Conservation (phyloP, 192 early-diverging fungal genomes). For the Gaertneriomyces semiglobifer region DNA sequence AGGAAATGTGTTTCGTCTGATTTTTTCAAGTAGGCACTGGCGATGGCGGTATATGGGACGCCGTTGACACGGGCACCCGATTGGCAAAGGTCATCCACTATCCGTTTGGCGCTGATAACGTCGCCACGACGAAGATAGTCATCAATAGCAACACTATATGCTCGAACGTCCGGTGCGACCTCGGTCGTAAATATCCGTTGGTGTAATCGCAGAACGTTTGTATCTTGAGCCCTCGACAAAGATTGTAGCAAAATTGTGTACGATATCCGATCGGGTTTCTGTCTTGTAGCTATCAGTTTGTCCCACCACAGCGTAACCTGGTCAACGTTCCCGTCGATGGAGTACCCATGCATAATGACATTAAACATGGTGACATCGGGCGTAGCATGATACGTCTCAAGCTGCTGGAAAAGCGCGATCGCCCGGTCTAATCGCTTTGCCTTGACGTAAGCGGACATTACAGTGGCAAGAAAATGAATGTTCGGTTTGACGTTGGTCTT, state of each 20-base stretch:
- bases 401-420: constrained; percentile 1
- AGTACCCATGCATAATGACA: constrained; percentile 18
- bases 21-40: background rate
- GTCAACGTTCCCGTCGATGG: background rate
- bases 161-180: constrained; percentile 13
- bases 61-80: background rate
- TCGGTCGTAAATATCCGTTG: constrained; percentile 26
- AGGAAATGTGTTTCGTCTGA: too few species aligned
- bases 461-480: constrained; percentile 6
- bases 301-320: constrained; percentile 13
- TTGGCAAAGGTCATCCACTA: background rate
- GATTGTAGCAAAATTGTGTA: constrained; percentile 23
- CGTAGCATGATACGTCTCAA: background rate
- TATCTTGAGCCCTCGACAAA: constrained; percentile 7
- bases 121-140: constrained; percentile 11
- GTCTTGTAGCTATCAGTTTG: constrained; percentile 4
- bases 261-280: constrained; percentile 8
- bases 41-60: background rate
- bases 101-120: background rate
- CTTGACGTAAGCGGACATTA: constrained; percentile 17
- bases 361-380: constrained; percentile 19
- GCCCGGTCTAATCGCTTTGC: background rate
- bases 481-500: constrained; percentile 3
- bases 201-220: constrained; percentile 7
- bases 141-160: constrained; percentile 9